Evolutionary conservation across 1,284 basidiomycete species (phyloP), one percentile per base, ranked within the genome.

Genomic region (Cryptococcus wingfieldii): DNA sequence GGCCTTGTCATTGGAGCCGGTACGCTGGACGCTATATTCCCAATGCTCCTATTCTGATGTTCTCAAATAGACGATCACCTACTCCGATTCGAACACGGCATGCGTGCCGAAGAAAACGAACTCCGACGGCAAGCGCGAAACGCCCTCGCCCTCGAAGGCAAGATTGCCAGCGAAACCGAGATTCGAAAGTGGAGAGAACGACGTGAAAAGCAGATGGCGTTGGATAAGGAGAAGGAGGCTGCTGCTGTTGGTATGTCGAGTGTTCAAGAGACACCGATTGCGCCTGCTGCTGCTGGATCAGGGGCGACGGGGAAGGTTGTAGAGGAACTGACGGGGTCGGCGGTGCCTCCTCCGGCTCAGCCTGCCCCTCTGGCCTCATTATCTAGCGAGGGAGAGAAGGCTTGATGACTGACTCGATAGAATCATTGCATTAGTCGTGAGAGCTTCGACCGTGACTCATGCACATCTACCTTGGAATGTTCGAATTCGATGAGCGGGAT

Each of bases 131-230:
- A 88, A 69, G 90, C 90, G 13, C 81, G 87, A 34, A 78, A 86
- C 42, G 88, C 89, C 52, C 81, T 93, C 53, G 84, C 86, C 13
- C 80, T 83, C 39, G 81, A 83, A 59, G 89, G 89, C 18, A 79
- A 88, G 47, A 82, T 92, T 56, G 84, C 85, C 5, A 90, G 89
- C 8, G 90, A 93, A 74, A 84, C 85, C 10, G 89, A 88, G 66
- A 91, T 92, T 47, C 80, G 83, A 41, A 85, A 84, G 69, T 93
- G 90, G 90, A 86, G 83, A 69, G 81, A 79, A 19, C 78, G 77
- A 59, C 73, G 69, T 63, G 78, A 79, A 51, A 74, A 54, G 60
- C 62, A 56, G 53, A 50, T 54, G 53, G 42, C 18, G 18, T 49
- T 31, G 42, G 58, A 55, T 39, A 51, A 50, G 19, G 56, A 50